Evolutionary conservation across 495 filamentous ascomycete species (phyloP).

Genomic region (Aspergillus steynii): DNA sequence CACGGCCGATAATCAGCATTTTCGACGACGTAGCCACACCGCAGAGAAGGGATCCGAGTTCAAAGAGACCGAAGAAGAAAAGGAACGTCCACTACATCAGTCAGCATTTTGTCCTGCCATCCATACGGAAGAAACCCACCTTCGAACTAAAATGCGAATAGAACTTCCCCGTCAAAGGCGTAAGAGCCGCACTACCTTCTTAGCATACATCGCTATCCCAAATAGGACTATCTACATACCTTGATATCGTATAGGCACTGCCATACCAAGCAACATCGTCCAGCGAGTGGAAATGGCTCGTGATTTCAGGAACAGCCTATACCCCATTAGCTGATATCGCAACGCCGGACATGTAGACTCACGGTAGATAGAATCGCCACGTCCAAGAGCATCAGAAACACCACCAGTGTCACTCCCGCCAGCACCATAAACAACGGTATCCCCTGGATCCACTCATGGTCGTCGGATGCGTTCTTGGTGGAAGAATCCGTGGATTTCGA

Average conservation of each 20-base stretch:
- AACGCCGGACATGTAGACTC: constrained; percentile 4
- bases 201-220: not conserved
- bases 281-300: constrained; percentile 31
- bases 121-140: constrained; percentile 8
- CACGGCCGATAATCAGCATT: constrained; percentile 38
- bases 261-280: constrained; percentile 42
- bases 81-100: constrained; percentile 24
- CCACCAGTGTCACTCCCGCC: constrained; percentile 25
- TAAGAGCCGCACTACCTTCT: constrained; percentile 27
- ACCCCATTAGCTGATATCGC: not conserved
- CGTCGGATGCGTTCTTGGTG: not conserved
- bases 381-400: constrained; percentile 53
- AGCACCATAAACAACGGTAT: constrained; percentile 12
- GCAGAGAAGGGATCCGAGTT: constrained; percentile 38
- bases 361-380: constrained; percentile 52
- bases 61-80: constrained; percentile 30
- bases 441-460: not conserved
- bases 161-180: constrained; percentile 37
- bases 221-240: constrained; percentile 1
- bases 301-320: constrained; percentile 29
- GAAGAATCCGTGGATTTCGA: not conserved
- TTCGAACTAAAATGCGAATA: constrained; percentile 36
- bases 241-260: constrained; percentile 32
- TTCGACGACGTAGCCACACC: constrained; percentile 35
- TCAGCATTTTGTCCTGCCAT: constrained; percentile 1